Conservation (phyloP, 768 basidiomycete species). For the Trametes cubensis region DNA sequence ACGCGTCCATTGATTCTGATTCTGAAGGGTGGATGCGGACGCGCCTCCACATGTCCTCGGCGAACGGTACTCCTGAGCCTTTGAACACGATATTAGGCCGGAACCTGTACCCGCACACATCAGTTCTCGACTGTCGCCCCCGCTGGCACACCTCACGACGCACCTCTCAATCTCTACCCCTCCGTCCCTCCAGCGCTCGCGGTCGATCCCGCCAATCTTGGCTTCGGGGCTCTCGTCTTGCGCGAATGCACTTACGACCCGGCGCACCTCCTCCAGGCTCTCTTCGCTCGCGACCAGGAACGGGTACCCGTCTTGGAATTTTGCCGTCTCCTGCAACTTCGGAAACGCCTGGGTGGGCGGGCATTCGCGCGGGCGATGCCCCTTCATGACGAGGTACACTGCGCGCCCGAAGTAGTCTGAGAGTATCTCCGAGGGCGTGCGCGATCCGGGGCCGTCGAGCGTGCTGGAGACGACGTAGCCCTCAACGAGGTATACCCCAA, state of each 20-base stretch:
- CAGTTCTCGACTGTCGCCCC: background rate
- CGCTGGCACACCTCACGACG: slow-evolving; percentile 17
- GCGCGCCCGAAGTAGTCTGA: slow-evolving; percentile 62
- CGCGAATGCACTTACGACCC: slow-evolving; percentile 51
- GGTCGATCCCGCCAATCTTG: slow-evolving; percentile 36
- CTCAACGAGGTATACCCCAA: slow-evolving; percentile 52
- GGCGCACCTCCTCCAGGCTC: slow-evolving; percentile 56
- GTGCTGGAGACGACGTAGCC: slow-evolving; percentile 63
- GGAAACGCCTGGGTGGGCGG: slow-evolving; percentile 59
- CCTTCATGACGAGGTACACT: slow-evolving; percentile 71
- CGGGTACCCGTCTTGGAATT: slow-evolving; percentile 75
- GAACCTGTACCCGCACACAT: slow-evolving; percentile 51
- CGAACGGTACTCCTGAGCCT: slow-evolving; percentile 66
- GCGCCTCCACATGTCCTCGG: slow-evolving; percentile 71
- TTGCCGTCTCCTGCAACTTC: slow-evolving; percentile 53
- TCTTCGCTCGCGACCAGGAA: slow-evolving; percentile 69
- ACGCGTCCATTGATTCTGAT: slow-evolving; percentile 11
- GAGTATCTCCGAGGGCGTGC: slow-evolving; percentile 55
- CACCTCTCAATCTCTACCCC: slow-evolving; percentile 63
- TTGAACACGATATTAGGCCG: slow-evolving; percentile 74
- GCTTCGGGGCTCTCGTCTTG: slow-evolving; percentile 39
- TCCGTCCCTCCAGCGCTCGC: slow-evolving; percentile 49
- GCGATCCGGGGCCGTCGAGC: slow-evolving; percentile 33
- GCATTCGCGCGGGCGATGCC: slow-evolving; percentile 53
- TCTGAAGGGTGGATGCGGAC: slow-evolving; percentile 48